A percentile compares a stretch with the other conserved stretches of the same genome.
These are phyloP conservation scores for Omphalotus olearius DNA, from an alignment of 1,284 basidiomycete genomes.

Conservation along the genomic window DNA sequence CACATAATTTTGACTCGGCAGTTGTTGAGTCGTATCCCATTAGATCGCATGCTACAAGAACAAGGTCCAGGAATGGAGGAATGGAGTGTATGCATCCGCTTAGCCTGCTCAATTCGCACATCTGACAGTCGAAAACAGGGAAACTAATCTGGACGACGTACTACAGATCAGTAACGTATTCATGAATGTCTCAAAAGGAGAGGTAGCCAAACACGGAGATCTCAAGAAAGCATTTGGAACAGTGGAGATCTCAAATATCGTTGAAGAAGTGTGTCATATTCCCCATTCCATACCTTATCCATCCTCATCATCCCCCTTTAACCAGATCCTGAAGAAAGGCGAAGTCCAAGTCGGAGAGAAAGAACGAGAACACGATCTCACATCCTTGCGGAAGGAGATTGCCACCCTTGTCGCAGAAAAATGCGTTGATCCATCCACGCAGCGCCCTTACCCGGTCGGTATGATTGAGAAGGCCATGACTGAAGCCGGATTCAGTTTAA, in stretches of 20 bases:
- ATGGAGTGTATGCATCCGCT: constrained; percentile 66
- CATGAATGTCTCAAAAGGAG: constrained; percentile 94
- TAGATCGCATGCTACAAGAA: constrained; percentile 99
- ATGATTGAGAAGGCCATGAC: constrained; percentile 99
- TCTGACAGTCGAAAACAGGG: constrained; percentile 39
- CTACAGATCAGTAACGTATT: constrained; percentile 97
- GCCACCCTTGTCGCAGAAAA: constrained; percentile 93
- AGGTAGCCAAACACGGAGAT: constrained; percentile 86
- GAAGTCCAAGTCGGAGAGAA: constrained; percentile 98
- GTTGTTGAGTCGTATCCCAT: constrained; percentile 1
- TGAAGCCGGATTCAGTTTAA: constrained; percentile 91
- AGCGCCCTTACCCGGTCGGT: constrained; percentile 88
- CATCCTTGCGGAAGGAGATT: constrained; percentile 85
- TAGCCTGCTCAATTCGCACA: neutral
- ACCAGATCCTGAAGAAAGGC: constrained; percentile 89
- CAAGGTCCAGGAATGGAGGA: constrained; percentile 96
- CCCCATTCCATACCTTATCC: neutral
- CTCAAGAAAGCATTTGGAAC: constrained; percentile 90
- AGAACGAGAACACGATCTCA: constrained; percentile 88
- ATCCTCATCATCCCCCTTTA: neutral
- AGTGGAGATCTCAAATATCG: constrained; percentile 66
- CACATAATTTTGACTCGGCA: neutral
- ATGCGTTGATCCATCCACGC: constrained; percentile 90
- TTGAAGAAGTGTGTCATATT: constrained; percentile 65
- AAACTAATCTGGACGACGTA: constrained; percentile 93